Base-by-base conservation (phyloP, 208 protist species). In the Trypanosoma theileri region DNA sequence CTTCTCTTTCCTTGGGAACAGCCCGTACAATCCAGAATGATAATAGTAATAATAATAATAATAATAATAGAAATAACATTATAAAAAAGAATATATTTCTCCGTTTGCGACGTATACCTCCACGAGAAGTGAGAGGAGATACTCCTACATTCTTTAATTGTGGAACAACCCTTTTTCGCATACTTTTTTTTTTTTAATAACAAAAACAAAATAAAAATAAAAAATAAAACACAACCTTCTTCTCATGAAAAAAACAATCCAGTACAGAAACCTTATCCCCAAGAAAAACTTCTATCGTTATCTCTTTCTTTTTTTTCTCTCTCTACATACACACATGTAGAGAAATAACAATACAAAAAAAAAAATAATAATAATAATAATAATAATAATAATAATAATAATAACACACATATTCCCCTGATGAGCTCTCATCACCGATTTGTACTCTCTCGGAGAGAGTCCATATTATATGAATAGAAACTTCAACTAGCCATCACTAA, bases 21-120 rank as follows among this genome's bases (percentile, higher is more conserved):
- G 3, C 17, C 3, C 8, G n/a, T 6, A 56, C 12, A 56, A 56
- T n/a, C 19, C 19, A 56, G 12, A 1, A 56, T 55, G 17, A 55
- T 55, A n/a, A 55, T 21, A 55, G 16, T 55, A 55, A 21, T 55
- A 55, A 55, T 55, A 55, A 55, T 55, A 55, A 55, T 55, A 21
- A 55, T 56, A 56, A 56, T 24, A 24, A 56, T 26, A 56, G 19
- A 21, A 56, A 26, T 56, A 56, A 24, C n/a, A 56, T 21, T 24
- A 56, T 21, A 21, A 56, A 24, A 22, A 56, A 16, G 4, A 22
- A 26, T 24, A 35, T 16, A 26, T 16, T 0, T 2, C 10, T 35
- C 7, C 22, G 24, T 4, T 9, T 24, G 16, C 16, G 10, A 48
- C 44, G 44, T 17, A 12, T 17, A 14, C 16, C 13, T 48, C 16